Conservation (phyloP, 768 basidiomycete species). For the Trametes maxima region DNA sequence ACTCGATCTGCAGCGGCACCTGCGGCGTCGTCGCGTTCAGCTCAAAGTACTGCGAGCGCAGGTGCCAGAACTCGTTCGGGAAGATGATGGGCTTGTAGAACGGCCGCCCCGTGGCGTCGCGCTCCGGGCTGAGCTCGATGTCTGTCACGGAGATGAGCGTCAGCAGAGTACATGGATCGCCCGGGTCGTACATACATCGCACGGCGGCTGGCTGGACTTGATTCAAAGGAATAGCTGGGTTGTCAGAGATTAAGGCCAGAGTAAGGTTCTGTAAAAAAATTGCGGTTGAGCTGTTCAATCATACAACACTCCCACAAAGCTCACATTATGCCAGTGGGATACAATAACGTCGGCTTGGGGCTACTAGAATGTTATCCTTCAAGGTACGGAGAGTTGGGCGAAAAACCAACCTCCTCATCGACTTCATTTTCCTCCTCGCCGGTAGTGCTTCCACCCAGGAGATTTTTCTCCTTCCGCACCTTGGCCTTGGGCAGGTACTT, state of each 20-base stretch:
- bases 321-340: constrained; percentile 82
- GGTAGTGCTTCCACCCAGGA: constrained; percentile 48
- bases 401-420: constrained; percentile 50
- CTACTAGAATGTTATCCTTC: constrained; percentile 10
- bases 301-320: not conserved
- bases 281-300: not conserved
- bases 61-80: constrained; percentile 95
- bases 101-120: constrained; percentile 68
- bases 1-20: constrained; percentile 79
- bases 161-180: not conserved
- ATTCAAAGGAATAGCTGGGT: constrained; percentile 50
- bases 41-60: constrained; percentile 78
- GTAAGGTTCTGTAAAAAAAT: constrained; percentile 70
- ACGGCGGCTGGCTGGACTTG: constrained; percentile 60
- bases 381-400: too few relatives aligned
- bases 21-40: constrained; percentile 81
- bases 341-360: constrained; percentile 60
- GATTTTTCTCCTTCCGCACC: constrained; percentile 79
- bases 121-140: constrained; percentile 60
- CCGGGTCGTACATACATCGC: constrained; percentile 51
- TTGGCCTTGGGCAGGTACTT: constrained; percentile 78
- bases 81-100: constrained; percentile 88
- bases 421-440: constrained; percentile 43
- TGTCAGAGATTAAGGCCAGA: constrained; percentile 79
- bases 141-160: constrained; percentile 44